phyloP scores from a whole-genome alignment of 805 yeast species.

The Hanseniaspora pseudoguilliermondii region DNA sequence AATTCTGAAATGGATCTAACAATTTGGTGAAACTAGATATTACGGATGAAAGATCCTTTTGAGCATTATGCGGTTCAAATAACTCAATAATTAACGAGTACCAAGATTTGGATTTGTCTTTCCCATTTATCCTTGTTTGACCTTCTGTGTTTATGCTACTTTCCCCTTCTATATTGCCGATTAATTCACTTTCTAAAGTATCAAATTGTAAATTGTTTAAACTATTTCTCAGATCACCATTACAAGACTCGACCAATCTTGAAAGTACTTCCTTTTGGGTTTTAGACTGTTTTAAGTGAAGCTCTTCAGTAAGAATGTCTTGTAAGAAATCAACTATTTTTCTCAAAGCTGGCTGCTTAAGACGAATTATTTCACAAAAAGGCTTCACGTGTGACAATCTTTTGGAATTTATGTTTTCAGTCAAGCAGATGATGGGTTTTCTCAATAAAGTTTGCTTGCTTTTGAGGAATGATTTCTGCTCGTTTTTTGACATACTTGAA shows the following conservation, averaged over 20 bases:
- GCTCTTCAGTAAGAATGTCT: constrained; percentile 46
- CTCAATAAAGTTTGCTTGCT: constrained; percentile 33
- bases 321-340: constrained; percentile 36
- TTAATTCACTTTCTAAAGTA: constrained; percentile 13
- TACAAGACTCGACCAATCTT: constrained; percentile 56
- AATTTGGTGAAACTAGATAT: background rate
- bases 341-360: constrained; percentile 44
- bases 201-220: constrained; percentile 68
- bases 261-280: constrained; percentile 38
- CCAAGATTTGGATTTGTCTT: constrained; percentile 17
- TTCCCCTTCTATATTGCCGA: background rate
- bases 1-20: background rate
- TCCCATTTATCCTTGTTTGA: constrained; percentile 13
- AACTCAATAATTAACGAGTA: background rate
- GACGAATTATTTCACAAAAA: constrained; percentile 55
- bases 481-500: constrained; percentile 14
- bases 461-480: constrained; percentile 25
- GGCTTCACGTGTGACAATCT: constrained; percentile 65
- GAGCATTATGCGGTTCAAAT: constrained; percentile 5
- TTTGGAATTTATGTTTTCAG: constrained; percentile 72
- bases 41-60: background rate
- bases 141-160: background rate
- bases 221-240: constrained; percentile 77
- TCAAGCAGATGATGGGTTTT: constrained; percentile 84
- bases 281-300: constrained; percentile 24